Conservation (phyloP, 2,329 filamentous ascomycete genomes). For the Diaporthe sp. region DNA sequence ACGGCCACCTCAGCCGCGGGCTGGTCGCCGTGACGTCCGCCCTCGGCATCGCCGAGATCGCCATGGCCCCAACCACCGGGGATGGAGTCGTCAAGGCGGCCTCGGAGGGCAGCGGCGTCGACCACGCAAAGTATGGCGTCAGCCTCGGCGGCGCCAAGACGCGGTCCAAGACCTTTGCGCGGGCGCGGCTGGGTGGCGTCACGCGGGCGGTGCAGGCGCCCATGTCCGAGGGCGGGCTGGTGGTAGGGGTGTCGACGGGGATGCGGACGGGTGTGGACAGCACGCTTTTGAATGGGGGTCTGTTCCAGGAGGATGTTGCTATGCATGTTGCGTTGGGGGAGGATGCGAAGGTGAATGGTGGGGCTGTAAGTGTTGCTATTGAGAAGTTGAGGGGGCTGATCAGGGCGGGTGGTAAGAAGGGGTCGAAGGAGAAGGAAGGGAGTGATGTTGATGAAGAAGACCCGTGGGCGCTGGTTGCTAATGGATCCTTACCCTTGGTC, state of each 20-base stretch:
- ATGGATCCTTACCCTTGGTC: conserved; percentile 51
- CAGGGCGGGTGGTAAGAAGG: conserved; percentile 45
- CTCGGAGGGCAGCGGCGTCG: conserved; percentile 38
- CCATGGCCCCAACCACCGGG: conserved; percentile 52
- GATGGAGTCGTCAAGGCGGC: conserved; percentile 54
- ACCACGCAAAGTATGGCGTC: conserved; percentile 53
- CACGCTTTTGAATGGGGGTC: conserved; percentile 51
- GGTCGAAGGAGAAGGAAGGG: conserved; percentile 39
- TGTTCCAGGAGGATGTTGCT: conserved; percentile 54
- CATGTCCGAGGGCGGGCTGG: conserved; percentile 42
- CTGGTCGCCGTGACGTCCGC: conserved; percentile 59
- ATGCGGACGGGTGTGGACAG: conserved; percentile 51
- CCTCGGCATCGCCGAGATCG: conserved; percentile 63
- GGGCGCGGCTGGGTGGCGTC: conserved; percentile 55
- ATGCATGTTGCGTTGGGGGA: conserved; percentile 53
- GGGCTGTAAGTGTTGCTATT: conserved; percentile 40
- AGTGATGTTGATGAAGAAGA: background rate
- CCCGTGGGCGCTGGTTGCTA: conserved; percentile 49
- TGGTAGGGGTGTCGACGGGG: conserved; percentile 54
- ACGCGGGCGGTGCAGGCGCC: conserved; percentile 55
- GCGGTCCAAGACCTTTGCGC: conserved; percentile 46
- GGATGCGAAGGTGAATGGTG: conserved; percentile 42
- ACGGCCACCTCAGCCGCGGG: conserved; percentile 60
- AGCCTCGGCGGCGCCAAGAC: conserved; percentile 47
- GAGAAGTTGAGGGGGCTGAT: conserved; percentile 50